A percentile compares a stretch with the other conserved stretches of the same genome.
Evolutionary conservation across 495 filamentous ascomycete species (phyloP).

Genomic region (Daldinia loculata): DNA sequence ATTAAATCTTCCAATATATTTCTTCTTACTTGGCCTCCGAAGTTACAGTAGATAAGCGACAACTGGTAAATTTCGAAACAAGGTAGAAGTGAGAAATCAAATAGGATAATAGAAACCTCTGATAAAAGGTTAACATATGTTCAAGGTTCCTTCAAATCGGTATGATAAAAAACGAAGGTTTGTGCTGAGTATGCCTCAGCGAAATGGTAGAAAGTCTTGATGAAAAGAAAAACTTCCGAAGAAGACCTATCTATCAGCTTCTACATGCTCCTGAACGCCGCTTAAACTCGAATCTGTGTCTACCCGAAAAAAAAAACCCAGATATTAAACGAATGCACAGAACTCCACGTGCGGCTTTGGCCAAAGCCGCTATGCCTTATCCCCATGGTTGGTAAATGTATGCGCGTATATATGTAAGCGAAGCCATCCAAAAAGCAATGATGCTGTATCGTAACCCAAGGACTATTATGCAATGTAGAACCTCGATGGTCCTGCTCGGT

Average conservation of each 20-base stretch:
- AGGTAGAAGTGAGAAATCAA: not conserved
- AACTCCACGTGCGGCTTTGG: constrained; percentile 39
- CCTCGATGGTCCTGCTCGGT: not conserved
- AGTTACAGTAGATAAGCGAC: not conserved
- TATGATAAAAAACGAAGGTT: not conserved
- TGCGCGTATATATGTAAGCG: constrained; percentile 37
- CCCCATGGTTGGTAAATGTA: constrained; percentile 36
- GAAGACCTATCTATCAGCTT: constrained; percentile 40
- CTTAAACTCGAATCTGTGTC: constrained; percentile 34
- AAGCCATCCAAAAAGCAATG: constrained; percentile 33
- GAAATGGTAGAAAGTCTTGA: constrained; percentile 15
- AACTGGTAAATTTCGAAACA: not conserved
- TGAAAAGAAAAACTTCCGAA: constrained; percentile 22
- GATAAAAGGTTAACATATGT: not conserved
- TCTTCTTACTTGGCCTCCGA: not conserved
- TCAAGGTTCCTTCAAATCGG: not conserved
- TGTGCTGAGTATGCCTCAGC: not conserved
- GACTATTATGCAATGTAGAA: constrained; percentile 23
- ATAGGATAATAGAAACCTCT: not conserved
- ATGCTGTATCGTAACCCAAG: constrained; percentile 33
- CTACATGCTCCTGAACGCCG: constrained; percentile 35
- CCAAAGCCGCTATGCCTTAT: constrained; percentile 42
- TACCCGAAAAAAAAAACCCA: constrained; percentile 17
- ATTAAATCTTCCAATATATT: not conserved
- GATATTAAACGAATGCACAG: constrained; percentile 26